phyloP scores from a whole-genome alignment of 306 rosid genomes.

The Spatholobus suberectus region DNA sequence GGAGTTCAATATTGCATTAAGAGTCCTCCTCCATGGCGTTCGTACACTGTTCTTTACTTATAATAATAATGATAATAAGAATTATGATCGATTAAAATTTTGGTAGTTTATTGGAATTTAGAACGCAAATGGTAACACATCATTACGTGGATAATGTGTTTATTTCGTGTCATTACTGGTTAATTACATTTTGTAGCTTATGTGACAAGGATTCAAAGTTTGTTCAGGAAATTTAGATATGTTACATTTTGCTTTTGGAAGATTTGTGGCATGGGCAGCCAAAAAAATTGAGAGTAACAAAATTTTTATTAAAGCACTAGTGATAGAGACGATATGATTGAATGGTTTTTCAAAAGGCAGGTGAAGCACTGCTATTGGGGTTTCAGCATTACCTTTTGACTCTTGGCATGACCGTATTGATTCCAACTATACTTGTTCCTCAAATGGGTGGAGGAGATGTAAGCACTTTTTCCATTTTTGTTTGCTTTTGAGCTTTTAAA shows the following conservation, averaged over 20 bases:
- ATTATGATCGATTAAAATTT: neutral
- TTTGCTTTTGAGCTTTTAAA: neutral
- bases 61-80: neutral
- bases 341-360: slow-evolving; percentile 45
- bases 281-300: neutral
- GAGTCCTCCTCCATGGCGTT: slow-evolving; percentile 92
- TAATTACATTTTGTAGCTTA: neutral
- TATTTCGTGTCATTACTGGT: neutral
- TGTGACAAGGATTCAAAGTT: neutral
- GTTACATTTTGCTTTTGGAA: neutral
- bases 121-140: neutral
- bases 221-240: neutral
- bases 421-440: slow-evolving; percentile 81
- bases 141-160: neutral
- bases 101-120: neutral
- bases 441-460: slow-evolving; percentile 91
- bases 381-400: slow-evolving; percentile 83
- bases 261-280: neutral
- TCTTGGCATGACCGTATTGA: slow-evolving; percentile 73
- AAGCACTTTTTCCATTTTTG: slow-evolving; percentile 20
- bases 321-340: neutral
- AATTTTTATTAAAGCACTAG: neutral
- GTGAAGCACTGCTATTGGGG: slow-evolving; percentile 81
- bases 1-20: slow-evolving; percentile 76
- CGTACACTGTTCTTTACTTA: slow-evolving; percentile 25